Conservation (phyloP, 2,329 filamentous ascomycete species). For the Sphaerulina vaccinii region DNA sequence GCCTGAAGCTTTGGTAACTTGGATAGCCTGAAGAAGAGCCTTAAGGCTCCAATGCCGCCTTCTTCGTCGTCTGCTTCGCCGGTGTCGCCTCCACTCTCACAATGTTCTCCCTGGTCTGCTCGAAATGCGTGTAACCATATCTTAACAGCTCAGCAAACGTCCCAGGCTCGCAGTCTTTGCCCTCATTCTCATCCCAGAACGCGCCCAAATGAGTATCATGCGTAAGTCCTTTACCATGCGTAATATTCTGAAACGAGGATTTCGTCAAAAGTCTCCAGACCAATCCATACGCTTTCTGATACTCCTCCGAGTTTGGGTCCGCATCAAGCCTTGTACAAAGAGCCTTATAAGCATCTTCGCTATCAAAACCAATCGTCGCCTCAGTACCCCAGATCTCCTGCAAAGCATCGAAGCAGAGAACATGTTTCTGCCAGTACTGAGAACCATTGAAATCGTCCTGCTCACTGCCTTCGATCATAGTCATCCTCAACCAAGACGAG, state of each 20-base stretch:
- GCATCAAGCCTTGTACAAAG: conserved; percentile 3
- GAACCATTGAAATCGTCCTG: conserved; percentile 13
- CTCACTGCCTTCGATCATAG: conserved; percentile 12
- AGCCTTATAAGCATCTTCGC: conserved; percentile 2
- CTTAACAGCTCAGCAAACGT: conserved; percentile 34
- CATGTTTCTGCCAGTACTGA: conserved; percentile 15
- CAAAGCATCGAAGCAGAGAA: conserved; percentile 15
- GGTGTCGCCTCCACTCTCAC: background rate
- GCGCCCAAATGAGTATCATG: conserved; percentile 23
- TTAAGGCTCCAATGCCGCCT: background rate
- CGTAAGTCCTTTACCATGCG: conserved; percentile 31
- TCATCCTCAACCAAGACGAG: conserved; percentile 10
- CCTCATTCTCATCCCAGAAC: conserved; percentile 32
- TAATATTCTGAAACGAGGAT: conserved; percentile 31
- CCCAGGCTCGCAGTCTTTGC: conserved; percentile 28
- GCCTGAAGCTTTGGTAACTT: too few species aligned
- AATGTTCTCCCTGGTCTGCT: conserved; percentile 16
- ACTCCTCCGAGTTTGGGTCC: background rate
- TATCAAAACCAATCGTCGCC: conserved; percentile 9
- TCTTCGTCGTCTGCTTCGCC: background rate
- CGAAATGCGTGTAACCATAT: conserved; percentile 33
- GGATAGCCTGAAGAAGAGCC: too few species aligned
- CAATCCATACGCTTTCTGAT: conserved; percentile 9
- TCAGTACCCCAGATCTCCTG: conserved; percentile 14
- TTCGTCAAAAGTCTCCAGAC: conserved; percentile 27